Evolutionary conservation across 345 rosid genomes (phyloP), one percentile per base, ranked within the genome.

Genomic region (Eutrema heterophyllum): DNA sequence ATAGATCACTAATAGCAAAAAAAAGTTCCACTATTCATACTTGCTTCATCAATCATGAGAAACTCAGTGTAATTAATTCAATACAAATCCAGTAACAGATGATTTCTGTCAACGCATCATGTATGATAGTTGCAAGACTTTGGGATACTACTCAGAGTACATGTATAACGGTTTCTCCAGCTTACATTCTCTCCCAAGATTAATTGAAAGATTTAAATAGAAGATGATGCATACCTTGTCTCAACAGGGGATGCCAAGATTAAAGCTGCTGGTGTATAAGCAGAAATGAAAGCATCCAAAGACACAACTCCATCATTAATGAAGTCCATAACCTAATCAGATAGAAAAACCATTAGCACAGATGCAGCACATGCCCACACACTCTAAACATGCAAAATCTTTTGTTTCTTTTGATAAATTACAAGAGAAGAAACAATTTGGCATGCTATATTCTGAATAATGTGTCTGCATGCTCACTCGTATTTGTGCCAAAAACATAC

Each of bases 271-370:
- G 87, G 88, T 58, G 72, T 84, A 83, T 88, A 90, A 9, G 87
- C 87, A 74, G 83, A 78, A 72, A 84, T 77, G 56, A 92, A 83
- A 67, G 97, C 85, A 78, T 92, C 97, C 91, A 95, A 83, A 64
- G 99, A 90, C 61, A 85, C 88, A 82, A 88, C 72, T 40, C 97
- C 93, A 81, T 95, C 99, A 83, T 95, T 95, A 73, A 95, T 86
- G 56, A 95, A 95, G 82, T 95, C 99, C 93, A 95, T 84, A 76
- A 95, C 99, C 99, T 95, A 64, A 77, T 35, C 21, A 69, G 38
- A 67, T 18, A 58, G 27, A 39, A 65, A 77, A 44, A 27, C 1
- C 13, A 48, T 70, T 15, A 40, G 32, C 45, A 57, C 71, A 60
- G 14, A 51, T 71, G 30, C 30, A 26, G 26, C 24, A 63, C 43